Evolutionary conservation across 2,329 filamentous ascomycete genomes (phyloP).

Genomic region (Trichoderma sp.): DNA sequence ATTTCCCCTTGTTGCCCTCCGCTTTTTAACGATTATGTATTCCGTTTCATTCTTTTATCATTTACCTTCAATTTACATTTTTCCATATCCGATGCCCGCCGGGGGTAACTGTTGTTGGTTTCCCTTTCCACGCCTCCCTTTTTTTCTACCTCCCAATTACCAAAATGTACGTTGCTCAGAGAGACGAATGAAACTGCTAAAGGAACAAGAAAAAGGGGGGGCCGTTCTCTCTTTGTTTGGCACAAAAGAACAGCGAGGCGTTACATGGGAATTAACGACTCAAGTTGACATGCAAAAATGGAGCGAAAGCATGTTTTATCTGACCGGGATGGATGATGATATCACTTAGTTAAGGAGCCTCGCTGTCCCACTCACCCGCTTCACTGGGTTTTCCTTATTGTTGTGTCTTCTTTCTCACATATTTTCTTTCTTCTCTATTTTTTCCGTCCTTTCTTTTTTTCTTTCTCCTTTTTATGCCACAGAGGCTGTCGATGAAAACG

Average conservation of each 20-base stretch:
- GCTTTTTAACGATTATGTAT: not conserved
- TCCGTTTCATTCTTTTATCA: not conserved
- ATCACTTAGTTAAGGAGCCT: not conserved
- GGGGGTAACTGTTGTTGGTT: not conserved
- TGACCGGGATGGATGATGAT: not conserved
- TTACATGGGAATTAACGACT: slow-evolving; percentile 25
- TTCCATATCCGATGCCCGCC: not conserved
- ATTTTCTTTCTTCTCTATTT: not conserved
- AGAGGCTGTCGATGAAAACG: not conserved
- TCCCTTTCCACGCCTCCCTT: not conserved
- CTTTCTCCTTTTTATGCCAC: not conserved
- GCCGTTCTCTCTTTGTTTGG: slow-evolving; percentile 24
- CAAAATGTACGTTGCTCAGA: slow-evolving; percentile 23
- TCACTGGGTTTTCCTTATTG: no score
- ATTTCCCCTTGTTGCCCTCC: slow-evolving; percentile 12
- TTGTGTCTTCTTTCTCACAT: not conserved
- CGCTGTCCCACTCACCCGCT: not conserved
- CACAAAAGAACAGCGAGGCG: slow-evolving; percentile 29
- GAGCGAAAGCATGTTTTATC: slow-evolving; percentile 17
- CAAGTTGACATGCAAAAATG: slow-evolving; percentile 18
- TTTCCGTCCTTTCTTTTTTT: no score
- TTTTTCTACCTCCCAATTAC: not conserved
- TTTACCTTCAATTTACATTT: slow-evolving; percentile 1
- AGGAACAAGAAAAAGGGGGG: not conserved
- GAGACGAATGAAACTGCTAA: not conserved